Evolutionary conservation across 176 grass and related monocot genomes (phyloP).

Genomic region (Aechmea fasciata): DNA sequence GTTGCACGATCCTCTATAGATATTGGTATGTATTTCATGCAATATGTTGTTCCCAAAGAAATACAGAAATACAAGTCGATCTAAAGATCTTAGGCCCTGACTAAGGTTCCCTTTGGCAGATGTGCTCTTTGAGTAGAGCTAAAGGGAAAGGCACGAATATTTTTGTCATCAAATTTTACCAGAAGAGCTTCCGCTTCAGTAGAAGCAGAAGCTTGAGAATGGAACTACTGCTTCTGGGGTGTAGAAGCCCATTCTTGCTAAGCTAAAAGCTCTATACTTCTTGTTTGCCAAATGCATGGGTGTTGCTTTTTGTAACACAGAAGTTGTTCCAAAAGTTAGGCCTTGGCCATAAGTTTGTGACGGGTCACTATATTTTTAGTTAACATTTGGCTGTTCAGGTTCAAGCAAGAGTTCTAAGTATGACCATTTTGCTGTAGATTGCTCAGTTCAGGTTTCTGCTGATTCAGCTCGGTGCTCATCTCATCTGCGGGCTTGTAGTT

Average conservation of each 20-base stretch:
- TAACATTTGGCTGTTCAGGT: constrained; percentile 17
- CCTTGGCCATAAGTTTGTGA: neutral
- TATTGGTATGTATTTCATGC: constrained; percentile 23
- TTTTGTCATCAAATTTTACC: too few species aligned
- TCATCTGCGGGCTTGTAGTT: constrained; percentile 30
- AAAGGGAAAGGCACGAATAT: too few species aligned
- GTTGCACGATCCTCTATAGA: constrained; percentile 26
- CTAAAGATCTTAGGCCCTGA: neutral
- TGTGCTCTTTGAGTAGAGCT: too few species aligned
- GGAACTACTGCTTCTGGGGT: neutral
- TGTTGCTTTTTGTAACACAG: too few species aligned
- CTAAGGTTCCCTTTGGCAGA: too few species aligned
- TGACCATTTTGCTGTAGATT: constrained; percentile 5
- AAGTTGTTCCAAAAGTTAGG: too few species aligned
- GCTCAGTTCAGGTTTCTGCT: constrained; percentile 16
- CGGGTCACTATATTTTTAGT: neutral
- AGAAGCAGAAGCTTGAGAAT: neutral
- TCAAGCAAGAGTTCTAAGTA: constrained; percentile 16
- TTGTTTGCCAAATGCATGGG: too few species aligned
- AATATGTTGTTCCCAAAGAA: constrained; percentile 8
- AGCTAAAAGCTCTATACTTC: too few species aligned
- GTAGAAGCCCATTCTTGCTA: too few species aligned
- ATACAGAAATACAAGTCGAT: neutral
- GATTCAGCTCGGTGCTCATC: constrained; percentile 25
- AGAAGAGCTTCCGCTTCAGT: too few species aligned